A percentile compares a stretch with the other conserved stretches of the same genome.
phyloP scores from a whole-genome alignment of 805 yeast species.

The Citeromyces matritensis region DNA sequence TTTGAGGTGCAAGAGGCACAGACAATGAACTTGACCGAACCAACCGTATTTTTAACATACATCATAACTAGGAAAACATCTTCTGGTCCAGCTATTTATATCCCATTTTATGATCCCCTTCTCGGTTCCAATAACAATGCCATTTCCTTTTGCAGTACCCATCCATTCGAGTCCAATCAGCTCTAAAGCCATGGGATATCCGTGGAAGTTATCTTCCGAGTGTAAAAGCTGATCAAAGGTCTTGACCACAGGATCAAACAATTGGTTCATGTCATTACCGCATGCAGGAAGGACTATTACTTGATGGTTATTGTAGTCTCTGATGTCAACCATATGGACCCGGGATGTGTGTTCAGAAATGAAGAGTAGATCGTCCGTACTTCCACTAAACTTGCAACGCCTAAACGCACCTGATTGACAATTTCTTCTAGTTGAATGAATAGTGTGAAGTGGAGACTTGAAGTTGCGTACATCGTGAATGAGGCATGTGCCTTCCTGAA shows the following conservation, averaged over 20 bases:
- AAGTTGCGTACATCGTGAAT: slow-evolving; percentile 65
- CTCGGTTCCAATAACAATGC: slow-evolving; percentile 45
- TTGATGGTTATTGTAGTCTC: slow-evolving; percentile 62
- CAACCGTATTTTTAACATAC: too few species aligned
- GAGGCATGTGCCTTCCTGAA: slow-evolving; percentile 73
- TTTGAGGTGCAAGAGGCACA: too few species aligned
- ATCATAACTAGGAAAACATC: slow-evolving; percentile 41
- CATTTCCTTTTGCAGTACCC: slow-evolving; percentile 23
- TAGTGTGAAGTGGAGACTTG: slow-evolving; percentile 31
- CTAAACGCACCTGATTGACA: slow-evolving; percentile 24
- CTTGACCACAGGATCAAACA: neutral
- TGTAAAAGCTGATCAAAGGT: slow-evolving; percentile 7
- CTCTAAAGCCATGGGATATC: slow-evolving; percentile 3
- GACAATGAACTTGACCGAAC: too few species aligned
- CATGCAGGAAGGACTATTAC: slow-evolving; percentile 49
- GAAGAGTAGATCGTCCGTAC: slow-evolving; percentile 62
- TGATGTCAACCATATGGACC: slow-evolving; percentile 70
- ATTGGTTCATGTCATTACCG: slow-evolving; percentile 1
- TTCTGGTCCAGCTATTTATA: slow-evolving; percentile 46
- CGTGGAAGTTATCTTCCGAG: slow-evolving; percentile 1
- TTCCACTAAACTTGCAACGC: slow-evolving; percentile 36
- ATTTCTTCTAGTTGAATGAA: slow-evolving; percentile 45
- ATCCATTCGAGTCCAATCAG: slow-evolving; percentile 51
- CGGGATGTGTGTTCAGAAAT: slow-evolving; percentile 79
- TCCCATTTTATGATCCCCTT: slow-evolving; percentile 61